phyloP scores from a whole-genome alignment of 805 yeast species.

The Sugiyamaella floridensis region DNA sequence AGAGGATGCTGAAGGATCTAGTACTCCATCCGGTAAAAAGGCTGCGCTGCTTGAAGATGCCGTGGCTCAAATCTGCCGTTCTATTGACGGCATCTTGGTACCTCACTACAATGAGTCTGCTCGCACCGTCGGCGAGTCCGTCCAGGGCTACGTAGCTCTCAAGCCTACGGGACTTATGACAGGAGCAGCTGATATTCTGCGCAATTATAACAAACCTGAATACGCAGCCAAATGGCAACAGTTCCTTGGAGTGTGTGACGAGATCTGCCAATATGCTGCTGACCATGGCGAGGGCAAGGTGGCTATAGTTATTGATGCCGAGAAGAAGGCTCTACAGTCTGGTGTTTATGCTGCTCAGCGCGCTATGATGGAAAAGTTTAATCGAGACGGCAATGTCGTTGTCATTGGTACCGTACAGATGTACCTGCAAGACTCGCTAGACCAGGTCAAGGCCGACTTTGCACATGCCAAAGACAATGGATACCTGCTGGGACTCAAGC shows the following conservation, averaged over 20 bases:
- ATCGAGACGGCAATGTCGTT: slow-evolving; percentile 50
- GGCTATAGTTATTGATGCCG: slow-evolving; percentile 79
- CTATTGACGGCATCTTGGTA: slow-evolving; percentile 61
- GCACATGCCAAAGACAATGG: slow-evolving; percentile 49
- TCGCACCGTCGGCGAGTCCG: slow-evolving; percentile 20
- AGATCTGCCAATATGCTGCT: slow-evolving; percentile 47
- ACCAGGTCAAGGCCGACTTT: slow-evolving; percentile 56
- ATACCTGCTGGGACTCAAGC: slow-evolving; percentile 77
- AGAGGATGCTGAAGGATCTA: slow-evolving; percentile 79
- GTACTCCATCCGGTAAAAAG: slow-evolving; percentile 31
- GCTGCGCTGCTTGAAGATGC: slow-evolving; percentile 31
- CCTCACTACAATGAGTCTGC: slow-evolving; percentile 42
- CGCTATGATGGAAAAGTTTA: slow-evolving; percentile 65
- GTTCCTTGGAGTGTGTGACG: slow-evolving; percentile 59
- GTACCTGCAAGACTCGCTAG: slow-evolving; percentile 70
- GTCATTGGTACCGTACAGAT: slow-evolving; percentile 91
- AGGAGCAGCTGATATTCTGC: slow-evolving; percentile 67
- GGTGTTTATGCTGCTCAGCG: slow-evolving; percentile 91
- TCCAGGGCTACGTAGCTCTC: slow-evolving; percentile 82
- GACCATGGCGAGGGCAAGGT: slow-evolving; percentile 40
- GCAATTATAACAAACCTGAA: slow-evolving; percentile 50
- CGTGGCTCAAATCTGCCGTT: slow-evolving; percentile 38
- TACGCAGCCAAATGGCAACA: slow-evolving; percentile 45
- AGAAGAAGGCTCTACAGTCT: slow-evolving; percentile 76
- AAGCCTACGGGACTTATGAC: slow-evolving; percentile 87